Evolutionary conservation across 2,329 filamentous ascomycete species (phyloP).

Genomic region (Botrytis galanthina): DNA sequence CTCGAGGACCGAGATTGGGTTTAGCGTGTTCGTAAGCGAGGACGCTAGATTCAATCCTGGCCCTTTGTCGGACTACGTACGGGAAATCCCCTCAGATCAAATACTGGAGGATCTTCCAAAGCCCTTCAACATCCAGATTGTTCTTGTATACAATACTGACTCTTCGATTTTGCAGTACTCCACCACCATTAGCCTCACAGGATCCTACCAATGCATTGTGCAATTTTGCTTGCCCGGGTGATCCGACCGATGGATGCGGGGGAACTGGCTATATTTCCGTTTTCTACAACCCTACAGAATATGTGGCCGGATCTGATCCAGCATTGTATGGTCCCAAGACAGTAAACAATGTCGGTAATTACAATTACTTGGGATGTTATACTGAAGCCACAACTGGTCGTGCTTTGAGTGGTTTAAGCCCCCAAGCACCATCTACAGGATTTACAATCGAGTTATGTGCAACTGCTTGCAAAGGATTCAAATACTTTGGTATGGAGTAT

Average conservation of each 20-base stretch:
- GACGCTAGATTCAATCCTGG: background rate
- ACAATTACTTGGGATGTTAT: slow-evolving; percentile 40
- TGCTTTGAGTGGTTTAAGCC: slow-evolving; percentile 27
- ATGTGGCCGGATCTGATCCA: slow-evolving; percentile 26
- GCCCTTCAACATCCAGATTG: accelerated
- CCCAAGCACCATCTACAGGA: slow-evolving; percentile 21
- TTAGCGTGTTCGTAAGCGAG: background rate
- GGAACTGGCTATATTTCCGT: slow-evolving; percentile 28
- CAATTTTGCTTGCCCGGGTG: slow-evolving; percentile 25
- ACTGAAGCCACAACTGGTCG: slow-evolving; percentile 33
- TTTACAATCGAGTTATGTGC: slow-evolving; percentile 33
- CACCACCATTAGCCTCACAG: slow-evolving; percentile 32
- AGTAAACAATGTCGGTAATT: slow-evolving; percentile 26
- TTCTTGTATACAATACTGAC: background rate
- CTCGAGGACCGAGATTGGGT: background rate
- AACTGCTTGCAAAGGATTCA: slow-evolving; percentile 26
- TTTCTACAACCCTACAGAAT: slow-evolving; percentile 30
- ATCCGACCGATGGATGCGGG: slow-evolving; percentile 23
- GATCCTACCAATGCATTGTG: slow-evolving; percentile 28
- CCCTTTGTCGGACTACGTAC: background rate
- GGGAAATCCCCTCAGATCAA: background rate
- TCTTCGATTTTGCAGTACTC: slow-evolving; percentile 13
- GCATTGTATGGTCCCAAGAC: slow-evolving; percentile 31
- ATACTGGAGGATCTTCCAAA: background rate
- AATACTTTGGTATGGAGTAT: slow-evolving; percentile 37